Evolutionary conservation across 768 basidiomycete species (phyloP).

Genomic region (Phlebiopsis flavidoalba): DNA sequence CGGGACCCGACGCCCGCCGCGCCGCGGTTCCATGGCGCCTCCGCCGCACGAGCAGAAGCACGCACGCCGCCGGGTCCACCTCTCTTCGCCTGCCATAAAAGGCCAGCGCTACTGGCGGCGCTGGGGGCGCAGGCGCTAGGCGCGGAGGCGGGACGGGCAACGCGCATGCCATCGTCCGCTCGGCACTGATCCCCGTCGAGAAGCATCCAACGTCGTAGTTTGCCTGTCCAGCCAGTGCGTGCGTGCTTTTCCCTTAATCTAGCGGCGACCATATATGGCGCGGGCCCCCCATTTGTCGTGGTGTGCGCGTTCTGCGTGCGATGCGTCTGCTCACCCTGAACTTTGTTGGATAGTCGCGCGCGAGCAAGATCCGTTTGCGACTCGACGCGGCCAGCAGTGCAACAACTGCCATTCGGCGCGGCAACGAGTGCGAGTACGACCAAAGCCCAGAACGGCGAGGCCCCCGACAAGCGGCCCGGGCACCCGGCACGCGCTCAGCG

Average conservation of each 20-base stretch:
- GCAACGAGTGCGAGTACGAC: conserved; percentile 77
- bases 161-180: conserved; percentile 15
- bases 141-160: conserved; percentile 5
- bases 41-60: conserved; percentile 15
- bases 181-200: conserved; percentile 22
- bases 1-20: conserved; percentile 17
- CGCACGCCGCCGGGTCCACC: conserved; percentile 10
- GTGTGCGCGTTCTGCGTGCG: too few relatives aligned
- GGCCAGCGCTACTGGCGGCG: too few relatives aligned
- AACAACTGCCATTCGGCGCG: conserved; percentile 77
- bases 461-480: conserved; percentile 84
- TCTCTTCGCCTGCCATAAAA: conserved; percentile 16
- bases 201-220: conserved; percentile 62
- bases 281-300: conserved; percentile 15
- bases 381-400: conserved; percentile 74
- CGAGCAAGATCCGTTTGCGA: conserved; percentile 88
- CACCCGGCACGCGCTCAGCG: conserved; percentile 78
- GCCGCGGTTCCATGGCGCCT: conserved; percentile 16
- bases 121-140: background rate
- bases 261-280: conserved; percentile 28
- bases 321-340: conserved; percentile 9
- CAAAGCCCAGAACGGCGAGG: conserved; percentile 77
- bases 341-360: conserved; percentile 53
- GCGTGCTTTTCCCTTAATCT: conserved; percentile 36
- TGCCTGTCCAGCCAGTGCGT: conserved; percentile 85